Evolutionary conservation across 2,329 filamentous ascomycete species (phyloP), one percentile per base, ranked within the genome.

Genomic region (Diaporthe citriasiana): DNA sequence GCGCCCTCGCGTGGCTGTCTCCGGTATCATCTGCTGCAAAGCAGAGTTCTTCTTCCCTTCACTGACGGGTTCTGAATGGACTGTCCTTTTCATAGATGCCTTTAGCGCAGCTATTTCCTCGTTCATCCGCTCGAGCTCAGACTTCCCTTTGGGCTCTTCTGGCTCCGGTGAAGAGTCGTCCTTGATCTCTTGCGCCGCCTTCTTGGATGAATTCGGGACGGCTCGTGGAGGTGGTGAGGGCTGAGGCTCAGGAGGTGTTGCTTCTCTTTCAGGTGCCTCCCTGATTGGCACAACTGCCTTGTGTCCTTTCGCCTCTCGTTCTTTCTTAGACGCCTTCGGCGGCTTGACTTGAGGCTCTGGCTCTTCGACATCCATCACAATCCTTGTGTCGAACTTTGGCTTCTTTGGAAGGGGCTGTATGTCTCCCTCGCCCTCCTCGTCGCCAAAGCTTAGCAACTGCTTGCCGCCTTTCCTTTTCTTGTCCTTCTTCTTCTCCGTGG

Each of bases 81-180:
- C 84, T 30, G 88, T 93, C 45, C 94, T 89, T 80, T 92, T 93
- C 92, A 97, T 94, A 0, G 93, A 95, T 12, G 93, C 93, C 82
- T 95, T 96, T 5, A 97, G 85, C 1, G 92, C 92, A 6, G 93
- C 93, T 71, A 96, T 95, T 79, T 97, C 93, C 50, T 94, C 93
- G 77, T 95, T 95, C 4, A 93, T 94, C 77, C 87, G 87, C 76
- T 95, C 92, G 13, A 95, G 83, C 0, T 88, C 87, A 1, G 87
- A 87, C 78, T 89, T 89, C 68, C 75, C 76, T 60, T 81, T 82
- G 66, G 77, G 76, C 15, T 74, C 71, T 33, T 82, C 79, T 17
- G 81, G 80, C 76, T 85, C 83, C 10, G 83, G 83, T 7, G 84
- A 84, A 12, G 81, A 80, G 59, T 84, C 79, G 12, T 79, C 73